phyloP scores from a whole-genome alignment of 2,329 filamentous ascomycete species.

The Venturia oleaginea region DNA sequence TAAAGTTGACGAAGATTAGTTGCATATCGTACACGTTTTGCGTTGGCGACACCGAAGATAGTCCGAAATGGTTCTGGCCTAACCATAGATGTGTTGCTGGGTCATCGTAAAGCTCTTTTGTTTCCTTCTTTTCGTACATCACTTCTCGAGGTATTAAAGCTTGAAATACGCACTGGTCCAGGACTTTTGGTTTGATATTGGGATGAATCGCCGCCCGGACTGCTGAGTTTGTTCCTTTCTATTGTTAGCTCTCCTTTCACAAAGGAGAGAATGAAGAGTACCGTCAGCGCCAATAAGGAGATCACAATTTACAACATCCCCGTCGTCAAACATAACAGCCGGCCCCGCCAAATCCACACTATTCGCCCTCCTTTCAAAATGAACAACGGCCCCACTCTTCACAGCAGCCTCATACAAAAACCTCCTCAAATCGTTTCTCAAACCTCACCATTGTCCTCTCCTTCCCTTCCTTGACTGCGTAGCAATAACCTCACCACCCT shows the following conservation, averaged over 20 bases:
- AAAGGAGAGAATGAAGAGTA: background rate
- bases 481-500: background rate
- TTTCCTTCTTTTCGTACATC: background rate
- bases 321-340: slow-evolving; percentile 3
- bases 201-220: slow-evolving; percentile 6
- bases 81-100: background rate
- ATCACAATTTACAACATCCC: slow-evolving; percentile 1
- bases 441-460: background rate
- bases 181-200: background rate
- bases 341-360: slow-evolving; percentile 6
- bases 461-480: background rate
- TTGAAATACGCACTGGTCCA: background rate
- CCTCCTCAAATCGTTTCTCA: slow-evolving; percentile 7
- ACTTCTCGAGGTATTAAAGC: background rate
- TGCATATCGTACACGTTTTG: background rate
- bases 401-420: slow-evolving; percentile 3
- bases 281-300: slow-evolving; percentile 15
- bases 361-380: background rate
- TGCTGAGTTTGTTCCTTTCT: slow-evolving; percentile 6
- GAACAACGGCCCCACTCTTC: background rate
- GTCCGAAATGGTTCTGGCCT: background rate
- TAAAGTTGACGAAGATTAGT: background rate
- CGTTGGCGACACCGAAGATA: background rate
- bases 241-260: background rate
- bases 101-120: background rate